Conservation (phyloP, 768 basidiomycete species). For the Lentinula detonsa region DNA sequence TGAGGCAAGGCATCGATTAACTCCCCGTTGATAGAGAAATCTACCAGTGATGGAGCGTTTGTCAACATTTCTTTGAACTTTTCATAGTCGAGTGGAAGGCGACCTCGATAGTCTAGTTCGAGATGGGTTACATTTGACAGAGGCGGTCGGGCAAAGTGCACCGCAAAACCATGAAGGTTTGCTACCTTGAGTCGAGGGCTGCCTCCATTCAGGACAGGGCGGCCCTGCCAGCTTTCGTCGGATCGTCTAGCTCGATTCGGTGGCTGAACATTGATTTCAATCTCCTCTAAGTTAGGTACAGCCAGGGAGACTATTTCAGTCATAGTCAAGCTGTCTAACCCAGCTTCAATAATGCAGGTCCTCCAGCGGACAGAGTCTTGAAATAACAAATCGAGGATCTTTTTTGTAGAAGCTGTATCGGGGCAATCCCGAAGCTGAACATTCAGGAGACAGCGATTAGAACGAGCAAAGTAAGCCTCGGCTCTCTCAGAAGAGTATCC, state of each 20-base stretch:
- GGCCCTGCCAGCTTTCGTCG: not conserved
- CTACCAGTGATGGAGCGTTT: slow-evolving; percentile 22
- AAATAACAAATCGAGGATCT: not conserved
- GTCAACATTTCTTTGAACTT: slow-evolving; percentile 30
- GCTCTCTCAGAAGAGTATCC: slow-evolving; percentile 15
- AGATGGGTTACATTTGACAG: slow-evolving; percentile 29
- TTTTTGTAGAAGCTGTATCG: not conserved
- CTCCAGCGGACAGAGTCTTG: slow-evolving; percentile 6
- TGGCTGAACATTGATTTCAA: not conserved
- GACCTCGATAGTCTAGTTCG: slow-evolving; percentile 37
- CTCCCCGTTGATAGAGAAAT: slow-evolving; percentile 41
- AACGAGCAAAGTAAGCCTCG: slow-evolving; percentile 26
- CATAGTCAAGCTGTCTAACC: slow-evolving; percentile 3
- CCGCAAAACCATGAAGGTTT: slow-evolving; percentile 38
- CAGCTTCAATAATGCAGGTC: slow-evolving; percentile 21
- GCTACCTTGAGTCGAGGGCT: slow-evolving; percentile 24
- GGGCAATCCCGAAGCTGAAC: slow-evolving; percentile 21
- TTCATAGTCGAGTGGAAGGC: slow-evolving; percentile 26
- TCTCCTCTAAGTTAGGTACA: not conserved
- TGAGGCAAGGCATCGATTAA: slow-evolving; percentile 23
- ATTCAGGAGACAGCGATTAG: slow-evolving; percentile 23
- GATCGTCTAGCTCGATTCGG: not conserved
- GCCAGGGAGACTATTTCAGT: not conserved
- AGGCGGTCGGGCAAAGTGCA: slow-evolving; percentile 32
- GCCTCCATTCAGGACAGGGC: not conserved